These are phyloP conservation scores for Fusarium torreyae DNA, from an alignment of 2,329 filamentous ascomycete genomes.

Conservation along the genomic window DNA sequence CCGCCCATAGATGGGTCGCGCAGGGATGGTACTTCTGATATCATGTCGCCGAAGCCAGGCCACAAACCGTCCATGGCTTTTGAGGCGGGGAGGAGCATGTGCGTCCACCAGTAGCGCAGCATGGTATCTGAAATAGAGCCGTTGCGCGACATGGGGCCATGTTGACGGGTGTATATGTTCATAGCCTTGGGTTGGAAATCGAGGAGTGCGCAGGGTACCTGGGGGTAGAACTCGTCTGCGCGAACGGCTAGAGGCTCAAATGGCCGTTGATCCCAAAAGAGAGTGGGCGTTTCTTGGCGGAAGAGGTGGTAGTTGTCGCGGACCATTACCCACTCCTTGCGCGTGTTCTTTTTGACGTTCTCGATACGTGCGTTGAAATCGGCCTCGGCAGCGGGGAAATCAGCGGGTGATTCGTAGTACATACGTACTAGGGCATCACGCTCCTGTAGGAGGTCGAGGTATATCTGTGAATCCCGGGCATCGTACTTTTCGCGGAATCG, in stretches of 20 bases:
- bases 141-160: constrained; percentile 59
- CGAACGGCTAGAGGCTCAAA: constrained; percentile 77
- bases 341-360: constrained; percentile 52
- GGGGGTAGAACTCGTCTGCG: constrained; percentile 77
- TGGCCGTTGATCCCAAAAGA: constrained; percentile 79
- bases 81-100: constrained; percentile 60
- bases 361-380: constrained; percentile 57
- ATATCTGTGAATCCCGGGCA: constrained; percentile 40
- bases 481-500: constrained; percentile 49
- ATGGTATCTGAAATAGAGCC: constrained; percentile 69
- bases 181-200: constrained; percentile 76
- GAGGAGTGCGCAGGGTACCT: constrained; percentile 69
- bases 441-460: constrained; percentile 54
- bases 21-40: constrained; percentile 64
- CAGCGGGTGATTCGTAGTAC: constrained; percentile 20
- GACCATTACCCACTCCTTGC: constrained; percentile 57
- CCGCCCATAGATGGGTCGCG: constrained; percentile 66
- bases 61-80: constrained; percentile 67
- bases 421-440: constrained; percentile 50
- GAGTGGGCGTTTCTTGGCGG: constrained; percentile 63
- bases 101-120: constrained; percentile 60
- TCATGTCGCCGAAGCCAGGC: constrained; percentile 71
- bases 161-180: constrained; percentile 64
- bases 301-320: constrained; percentile 70
- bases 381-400: constrained; percentile 51